These are phyloP conservation scores for Leccinum subatratum DNA, from an alignment of 1,284 basidiomycete genomes.

Conservation along the genomic window DNA sequence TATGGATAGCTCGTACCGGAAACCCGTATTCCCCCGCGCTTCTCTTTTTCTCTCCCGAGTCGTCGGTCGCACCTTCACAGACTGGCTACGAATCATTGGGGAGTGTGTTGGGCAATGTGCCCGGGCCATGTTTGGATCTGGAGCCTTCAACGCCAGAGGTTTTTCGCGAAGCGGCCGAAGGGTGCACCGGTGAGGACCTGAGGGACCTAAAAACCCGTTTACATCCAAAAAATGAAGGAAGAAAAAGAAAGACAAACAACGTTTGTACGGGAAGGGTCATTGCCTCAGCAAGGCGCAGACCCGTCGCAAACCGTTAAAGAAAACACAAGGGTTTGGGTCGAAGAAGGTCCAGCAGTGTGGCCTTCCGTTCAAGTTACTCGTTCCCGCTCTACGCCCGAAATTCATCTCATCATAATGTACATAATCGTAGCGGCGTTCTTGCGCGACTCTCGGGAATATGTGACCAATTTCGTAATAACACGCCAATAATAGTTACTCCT, in stretches of 20 bases:
- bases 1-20: slow-evolving; percentile 19
- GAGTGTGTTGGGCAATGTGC: slow-evolving; percentile 6
- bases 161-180: slow-evolving; percentile 10
- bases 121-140: slow-evolving; percentile 17
- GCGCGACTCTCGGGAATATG: too few species aligned
- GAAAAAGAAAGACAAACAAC: background rate
- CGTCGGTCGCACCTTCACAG: background rate
- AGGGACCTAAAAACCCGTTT: slow-evolving; percentile 1
- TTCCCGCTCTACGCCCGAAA: too few species aligned
- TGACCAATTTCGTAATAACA: too few species aligned
- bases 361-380: too few species aligned
- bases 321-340: too few species aligned
- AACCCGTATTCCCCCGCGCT: slow-evolving; percentile 6
- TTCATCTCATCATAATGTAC: too few species aligned
- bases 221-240: slow-evolving; percentile 5
- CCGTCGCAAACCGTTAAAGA: too few species aligned
- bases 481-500: too few species aligned
- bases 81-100: background rate
- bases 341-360: too few species aligned
- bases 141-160: slow-evolving; percentile 9
- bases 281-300: too few species aligned
- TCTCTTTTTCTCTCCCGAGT: background rate
- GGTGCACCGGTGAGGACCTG: slow-evolving; percentile 1
- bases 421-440: too few species aligned
- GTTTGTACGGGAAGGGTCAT: too few species aligned